Evolutionary conservation across 2,329 filamentous ascomycete species (phyloP).

Genomic region (Talaromyces sp.): DNA sequence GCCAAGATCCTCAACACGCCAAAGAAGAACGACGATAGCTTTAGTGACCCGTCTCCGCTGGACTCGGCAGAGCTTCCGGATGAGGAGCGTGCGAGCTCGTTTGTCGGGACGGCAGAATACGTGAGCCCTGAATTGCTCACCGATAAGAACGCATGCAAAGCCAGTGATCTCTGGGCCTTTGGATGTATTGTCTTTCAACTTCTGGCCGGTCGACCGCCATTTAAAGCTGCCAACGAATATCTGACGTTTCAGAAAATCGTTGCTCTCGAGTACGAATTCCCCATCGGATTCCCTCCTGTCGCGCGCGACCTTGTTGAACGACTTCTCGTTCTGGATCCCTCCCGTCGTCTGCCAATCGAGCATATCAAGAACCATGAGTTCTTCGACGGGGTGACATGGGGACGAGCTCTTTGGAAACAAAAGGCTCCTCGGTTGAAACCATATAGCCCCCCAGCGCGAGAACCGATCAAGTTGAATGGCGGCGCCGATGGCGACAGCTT

Average conservation of each 20-base stretch:
- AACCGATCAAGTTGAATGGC: slow-evolving; percentile 72
- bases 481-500: slow-evolving; percentile 32
- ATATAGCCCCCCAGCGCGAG: slow-evolving; percentile 71
- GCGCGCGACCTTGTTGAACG: slow-evolving; percentile 88
- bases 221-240: slow-evolving; percentile 94
- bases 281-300: slow-evolving; percentile 75
- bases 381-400: slow-evolving; percentile 82
- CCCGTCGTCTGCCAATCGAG: slow-evolving; percentile 79
- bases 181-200: slow-evolving; percentile 97
- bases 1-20: slow-evolving; percentile 75
- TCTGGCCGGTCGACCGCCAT: slow-evolving; percentile 88
- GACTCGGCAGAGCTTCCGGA: slow-evolving; percentile 54
- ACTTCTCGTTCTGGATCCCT: slow-evolving; percentile 81
- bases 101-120: slow-evolving; percentile 96
- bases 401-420: slow-evolving; percentile 77
- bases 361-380: slow-evolving; percentile 97
- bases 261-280: slow-evolving; percentile 88
- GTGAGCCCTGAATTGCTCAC: slow-evolving; percentile 96
- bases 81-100: slow-evolving; percentile 77
- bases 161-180: slow-evolving; percentile 96
- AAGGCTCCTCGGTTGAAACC: slow-evolving; percentile 83
- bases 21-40: slow-evolving; percentile 40
- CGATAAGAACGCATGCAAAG: slow-evolving; percentile 95
- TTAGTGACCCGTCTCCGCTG: slow-evolving; percentile 41
- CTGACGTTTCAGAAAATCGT: slow-evolving; percentile 98